Base-by-base conservation (phyloP, 78 protist genomes). In the slime mould (Dictyostelium discoideum) region DNA sequence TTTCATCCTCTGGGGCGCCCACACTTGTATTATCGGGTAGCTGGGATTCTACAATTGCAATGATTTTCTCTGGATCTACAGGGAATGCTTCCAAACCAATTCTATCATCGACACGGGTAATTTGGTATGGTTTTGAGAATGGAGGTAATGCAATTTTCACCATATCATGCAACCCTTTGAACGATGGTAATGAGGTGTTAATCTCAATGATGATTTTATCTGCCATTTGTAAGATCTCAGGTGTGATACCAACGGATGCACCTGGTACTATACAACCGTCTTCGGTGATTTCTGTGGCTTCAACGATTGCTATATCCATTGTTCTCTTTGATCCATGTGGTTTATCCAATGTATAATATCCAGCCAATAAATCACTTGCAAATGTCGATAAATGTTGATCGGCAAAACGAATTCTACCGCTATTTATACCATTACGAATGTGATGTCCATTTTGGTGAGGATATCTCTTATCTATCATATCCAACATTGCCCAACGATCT, bases 171-270 rank as follows among this genome's bases (percentile, higher is more conserved):
- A 96, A 32, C 0, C 98, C 98, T 50, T 48, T 67, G 46, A 79
- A 97, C 40, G 98, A 97, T 2, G 98, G 98, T 73, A 97, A 22
- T 3, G 94, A 78, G 3, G 98, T 97, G 7, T 97, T 97, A 0
- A 97, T 40, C 22, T 97, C 98, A n/a, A 97, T 92, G 8, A 97
- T 97, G 2, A 97, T 26, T 54, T 97, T 97, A 39, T 97, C 97
- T 0, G 97, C 96, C 85, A 81, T 69, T 77, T 96, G 74, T 16
- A 86, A 32, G 2, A 97, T 9, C 69, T 96, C 97, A 1, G 94
- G 96, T 8, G 89, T 46, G 1, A 94, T 94, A 72, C 98, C 98
- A 44, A 85, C 97, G 39, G 97, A 44, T 2, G 96, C 92, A 37
- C 97, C 96, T 5, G 92, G 98, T 14, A 97, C 97, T 44, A 97